Evolutionary conservation across 1,139 yeast genomes (phyloP).

Genomic region (Magnusiomyces sp.): DNA sequence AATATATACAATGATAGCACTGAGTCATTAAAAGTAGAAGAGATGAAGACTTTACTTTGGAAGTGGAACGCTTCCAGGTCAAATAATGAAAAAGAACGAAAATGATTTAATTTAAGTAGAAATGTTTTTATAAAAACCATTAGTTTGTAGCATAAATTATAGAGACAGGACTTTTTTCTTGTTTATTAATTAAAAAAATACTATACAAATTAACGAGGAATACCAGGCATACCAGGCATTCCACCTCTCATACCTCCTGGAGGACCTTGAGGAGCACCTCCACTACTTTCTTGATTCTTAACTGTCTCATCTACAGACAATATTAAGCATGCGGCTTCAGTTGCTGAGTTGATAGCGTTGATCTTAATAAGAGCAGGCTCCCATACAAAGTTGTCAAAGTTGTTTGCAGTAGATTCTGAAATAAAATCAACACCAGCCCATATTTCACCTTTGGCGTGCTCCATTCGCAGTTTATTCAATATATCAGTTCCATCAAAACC

Average conservation of each 20-base stretch:
- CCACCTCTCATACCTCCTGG: slow-evolving; percentile 17
- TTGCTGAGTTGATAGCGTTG: slow-evolving; percentile 90
- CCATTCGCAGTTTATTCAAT: slow-evolving; percentile 81
- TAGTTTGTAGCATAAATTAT: neutral
- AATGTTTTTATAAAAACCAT: neutral
- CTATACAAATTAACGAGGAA: slow-evolving; percentile 12
- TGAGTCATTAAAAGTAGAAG: slow-evolving; percentile 9
- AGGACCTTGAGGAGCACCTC: slow-evolving; percentile 27
- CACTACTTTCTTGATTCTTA: slow-evolving; percentile 57
- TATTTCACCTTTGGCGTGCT: slow-evolving; percentile 85
- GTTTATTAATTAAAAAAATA: neutral
- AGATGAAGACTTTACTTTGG: slow-evolving; percentile 12
- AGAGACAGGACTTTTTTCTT: neutral
- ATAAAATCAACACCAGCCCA: slow-evolving; percentile 93
- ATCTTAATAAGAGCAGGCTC: slow-evolving; percentile 93
- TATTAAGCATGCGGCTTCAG: slow-evolving; percentile 94
- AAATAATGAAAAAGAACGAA: neutral
- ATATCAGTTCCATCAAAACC: slow-evolving; percentile 95
- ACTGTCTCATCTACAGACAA: slow-evolving; percentile 94
- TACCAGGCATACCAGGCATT: slow-evolving; percentile 13
- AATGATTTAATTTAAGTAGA: neutral
- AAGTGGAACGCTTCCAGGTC: slow-evolving; percentile 8
- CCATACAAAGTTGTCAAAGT: slow-evolving; percentile 86
- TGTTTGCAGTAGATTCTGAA: slow-evolving; percentile 72
- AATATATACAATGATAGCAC: no score